A percentile compares a stretch with the other conserved stretches of the same genome.
These are phyloP conservation scores for Solanum megistacrolobum DNA, from an alignment of 257 asterid species.

Conservation along the genomic window DNA sequence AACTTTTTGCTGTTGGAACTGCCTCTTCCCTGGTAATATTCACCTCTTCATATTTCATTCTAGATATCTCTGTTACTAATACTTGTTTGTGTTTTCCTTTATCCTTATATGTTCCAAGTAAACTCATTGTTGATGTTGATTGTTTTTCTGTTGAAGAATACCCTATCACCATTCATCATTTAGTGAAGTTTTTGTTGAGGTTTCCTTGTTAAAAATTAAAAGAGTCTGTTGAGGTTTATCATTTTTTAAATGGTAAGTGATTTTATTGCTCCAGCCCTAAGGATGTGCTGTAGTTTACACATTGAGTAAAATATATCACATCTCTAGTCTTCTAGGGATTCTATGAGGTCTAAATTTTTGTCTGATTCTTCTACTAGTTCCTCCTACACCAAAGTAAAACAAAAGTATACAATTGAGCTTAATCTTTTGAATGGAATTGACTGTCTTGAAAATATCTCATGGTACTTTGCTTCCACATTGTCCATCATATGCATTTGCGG, in stretches of 20 bases:
- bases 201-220: background rate
- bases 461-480: background rate
- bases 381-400: background rate
- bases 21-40: conserved; percentile 77
- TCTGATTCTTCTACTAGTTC: background rate
- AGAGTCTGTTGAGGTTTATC: background rate
- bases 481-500: background rate
- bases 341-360: background rate
- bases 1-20: conserved; percentile 94
- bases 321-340: background rate
- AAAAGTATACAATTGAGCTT: background rate
- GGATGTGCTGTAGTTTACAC: background rate
- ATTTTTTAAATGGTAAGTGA: background rate
- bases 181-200: background rate
- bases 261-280: background rate
- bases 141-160: background rate
- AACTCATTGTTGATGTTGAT: background rate
- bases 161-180: background rate
- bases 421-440: background rate
- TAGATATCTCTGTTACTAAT: background rate
- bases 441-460: background rate
- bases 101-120: background rate
- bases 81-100: background rate
- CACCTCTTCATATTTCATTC: background rate
- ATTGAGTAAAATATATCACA: background rate